Percentiles rank a stretch among this genome's conserved stretches.
Evolutionary conservation across 23 red algal species (phyloP).

Genomic region (Agarophyton chilense): DNA sequence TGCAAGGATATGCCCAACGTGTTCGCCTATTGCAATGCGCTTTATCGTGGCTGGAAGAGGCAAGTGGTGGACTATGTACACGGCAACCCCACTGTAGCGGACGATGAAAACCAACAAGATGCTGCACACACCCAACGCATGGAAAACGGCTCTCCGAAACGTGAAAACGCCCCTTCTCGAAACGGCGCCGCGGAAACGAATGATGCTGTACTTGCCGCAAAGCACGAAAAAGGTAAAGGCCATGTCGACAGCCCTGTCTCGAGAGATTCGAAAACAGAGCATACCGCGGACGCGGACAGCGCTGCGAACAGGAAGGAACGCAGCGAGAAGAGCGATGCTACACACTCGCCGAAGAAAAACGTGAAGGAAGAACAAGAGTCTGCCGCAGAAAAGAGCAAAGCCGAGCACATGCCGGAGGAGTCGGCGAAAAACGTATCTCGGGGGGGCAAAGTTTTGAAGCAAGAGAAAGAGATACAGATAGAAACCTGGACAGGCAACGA

Average conservation of each 20-base stretch:
- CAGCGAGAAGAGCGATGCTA: not conserved
- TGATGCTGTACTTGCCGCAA: not conserved
- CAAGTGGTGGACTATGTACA: slow-evolving; percentile 48
- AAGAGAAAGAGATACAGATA: not conserved
- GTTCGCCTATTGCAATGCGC: not conserved
- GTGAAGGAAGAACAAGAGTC: not conserved
- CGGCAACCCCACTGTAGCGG: not conserved
- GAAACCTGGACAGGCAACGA: not conserved
- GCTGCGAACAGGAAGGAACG: not conserved
- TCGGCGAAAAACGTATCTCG: not conserved
- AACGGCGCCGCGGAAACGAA: not conserved
- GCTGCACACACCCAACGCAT: not conserved
- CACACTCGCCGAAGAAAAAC: not conserved
- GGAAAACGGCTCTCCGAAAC: not conserved
- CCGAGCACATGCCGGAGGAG: not conserved
- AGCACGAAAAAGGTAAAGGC: not conserved
- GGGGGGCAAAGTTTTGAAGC: not conserved
- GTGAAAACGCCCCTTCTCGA: not conserved
- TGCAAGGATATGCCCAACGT: slow-evolving; percentile 53
- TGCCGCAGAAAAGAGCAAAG: too few species aligned
- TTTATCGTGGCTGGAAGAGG: slow-evolving; percentile 26
- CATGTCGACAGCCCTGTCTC: not conserved
- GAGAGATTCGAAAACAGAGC: not conserved
- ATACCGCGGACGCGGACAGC: slow-evolving; percentile 1
- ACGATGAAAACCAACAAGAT: not conserved